Evolutionary conservation across 2,329 filamentous ascomycete species (phyloP).

Genomic region (Botrytis hyacinthi): DNA sequence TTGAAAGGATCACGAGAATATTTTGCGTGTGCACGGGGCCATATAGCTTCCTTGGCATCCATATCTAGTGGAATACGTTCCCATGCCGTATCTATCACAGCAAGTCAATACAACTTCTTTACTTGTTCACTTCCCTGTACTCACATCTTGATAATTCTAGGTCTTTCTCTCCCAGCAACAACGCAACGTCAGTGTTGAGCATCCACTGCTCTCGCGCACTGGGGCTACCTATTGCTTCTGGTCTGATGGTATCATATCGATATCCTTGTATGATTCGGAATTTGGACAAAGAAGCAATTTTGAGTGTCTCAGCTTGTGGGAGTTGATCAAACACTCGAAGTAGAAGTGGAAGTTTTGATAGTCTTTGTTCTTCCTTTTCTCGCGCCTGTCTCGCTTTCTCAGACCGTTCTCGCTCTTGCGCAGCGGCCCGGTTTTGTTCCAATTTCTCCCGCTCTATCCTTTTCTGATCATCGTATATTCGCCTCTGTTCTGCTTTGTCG

Average conservation of each 20-base stretch:
- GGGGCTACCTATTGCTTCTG: constrained; percentile 50
- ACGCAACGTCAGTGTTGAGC: constrained; percentile 61
- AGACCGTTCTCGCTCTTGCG: constrained; percentile 46
- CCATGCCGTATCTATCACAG: constrained; percentile 55
- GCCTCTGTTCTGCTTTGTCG: constrained; percentile 40
- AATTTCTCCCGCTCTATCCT: constrained; percentile 42
- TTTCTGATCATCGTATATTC: constrained; percentile 39
- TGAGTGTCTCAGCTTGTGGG: constrained; percentile 50
- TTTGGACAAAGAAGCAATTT: constrained; percentile 49
- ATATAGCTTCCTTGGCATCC: constrained; percentile 58
- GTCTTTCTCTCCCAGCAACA: constrained; percentile 65
- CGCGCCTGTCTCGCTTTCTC: constrained; percentile 49
- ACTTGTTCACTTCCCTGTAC: constrained; percentile 29
- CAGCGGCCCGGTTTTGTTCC: constrained; percentile 34
- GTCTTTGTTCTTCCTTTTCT: constrained; percentile 53
- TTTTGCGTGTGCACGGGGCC: constrained; percentile 55
- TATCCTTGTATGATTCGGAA: constrained; percentile 59
- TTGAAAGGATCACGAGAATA: constrained; percentile 43
- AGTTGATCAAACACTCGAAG: constrained; percentile 59
- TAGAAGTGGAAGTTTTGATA: constrained; percentile 58
- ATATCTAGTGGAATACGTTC: constrained; percentile 52
- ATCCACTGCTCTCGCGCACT: constrained; percentile 65
- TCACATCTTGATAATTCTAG: constrained; percentile 58
- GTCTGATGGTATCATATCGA: constrained; percentile 61
- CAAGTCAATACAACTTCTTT: constrained; percentile 22